Percentiles rank a stretch among this genome's conserved stretches.
Evolutionary conservation across 1,284 basidiomycete species (phyloP).

Genomic region (Apiotrichum sp.): DNA sequence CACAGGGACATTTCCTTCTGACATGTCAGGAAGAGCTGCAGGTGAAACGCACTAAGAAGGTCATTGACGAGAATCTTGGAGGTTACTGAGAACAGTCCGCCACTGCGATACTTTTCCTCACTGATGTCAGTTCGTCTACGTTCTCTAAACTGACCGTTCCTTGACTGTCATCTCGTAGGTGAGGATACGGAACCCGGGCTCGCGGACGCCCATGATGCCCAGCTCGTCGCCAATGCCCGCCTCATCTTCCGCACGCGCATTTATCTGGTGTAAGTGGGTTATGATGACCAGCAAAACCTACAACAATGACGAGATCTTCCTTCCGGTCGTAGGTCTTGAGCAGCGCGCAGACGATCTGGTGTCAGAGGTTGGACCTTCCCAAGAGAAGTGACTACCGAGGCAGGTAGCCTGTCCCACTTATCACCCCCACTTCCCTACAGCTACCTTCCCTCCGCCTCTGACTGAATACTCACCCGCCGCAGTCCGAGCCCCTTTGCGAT

Average conservation of each 20-base stretch:
- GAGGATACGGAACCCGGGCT: slow-evolving; percentile 76
- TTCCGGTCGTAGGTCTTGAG: slow-evolving; percentile 89
- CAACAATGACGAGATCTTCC: slow-evolving; percentile 72
- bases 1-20: slow-evolving; percentile 66
- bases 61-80: slow-evolving; percentile 92
- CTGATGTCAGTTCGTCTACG: slow-evolving; percentile 47
- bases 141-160: slow-evolving; percentile 59
- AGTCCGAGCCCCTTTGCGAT: slow-evolving; percentile 82
- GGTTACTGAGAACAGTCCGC: slow-evolving; percentile 86
- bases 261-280: slow-evolving; percentile 44
- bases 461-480: slow-evolving; percentile 48
- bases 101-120: slow-evolving; percentile 74
- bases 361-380: background rate
- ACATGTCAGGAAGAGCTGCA: background rate
- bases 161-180: slow-evolving; percentile 76
- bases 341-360: slow-evolving; percentile 69
- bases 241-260: slow-evolving; percentile 81
- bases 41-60: slow-evolving; percentile 60
- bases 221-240: slow-evolving; percentile 86
- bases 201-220: slow-evolving; percentile 81
- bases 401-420: too few species aligned
- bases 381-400: too few species aligned
- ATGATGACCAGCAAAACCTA: slow-evolving; percentile 40
- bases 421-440: too few species aligned
- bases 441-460: background rate